These are phyloP conservation scores for Pichia nanzhaoensis DNA, from an alignment of 805 yeast genomes.

Conservation along the genomic window DNA sequence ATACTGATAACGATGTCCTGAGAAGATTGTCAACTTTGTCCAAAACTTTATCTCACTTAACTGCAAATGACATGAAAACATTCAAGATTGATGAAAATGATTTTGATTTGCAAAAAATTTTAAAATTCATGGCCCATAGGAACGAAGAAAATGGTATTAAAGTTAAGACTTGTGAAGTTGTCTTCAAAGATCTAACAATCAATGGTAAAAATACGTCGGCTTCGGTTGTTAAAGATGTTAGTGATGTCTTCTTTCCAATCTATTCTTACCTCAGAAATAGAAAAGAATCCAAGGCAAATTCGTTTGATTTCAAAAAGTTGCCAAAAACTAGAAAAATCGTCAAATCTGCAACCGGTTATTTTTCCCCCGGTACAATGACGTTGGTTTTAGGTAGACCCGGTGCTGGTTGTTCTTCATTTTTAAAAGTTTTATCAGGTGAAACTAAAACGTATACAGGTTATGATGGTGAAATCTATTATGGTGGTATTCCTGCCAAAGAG, in stretches of 20 bases:
- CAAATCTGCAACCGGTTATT: constrained; percentile 18
- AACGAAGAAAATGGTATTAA: constrained; percentile 40
- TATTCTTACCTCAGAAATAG: constrained; percentile 8
- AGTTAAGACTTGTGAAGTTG: constrained; percentile 37
- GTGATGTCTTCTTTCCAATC: constrained; percentile 37
- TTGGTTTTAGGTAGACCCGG: constrained; percentile 54
- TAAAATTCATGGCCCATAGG: constrained; percentile 33
- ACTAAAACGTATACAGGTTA: constrained; percentile 32
- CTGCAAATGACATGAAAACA: constrained; percentile 14
- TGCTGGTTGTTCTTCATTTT: constrained; percentile 56
- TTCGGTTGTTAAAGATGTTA: constrained; percentile 38
- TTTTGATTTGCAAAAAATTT: constrained; percentile 35
- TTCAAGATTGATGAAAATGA: constrained; percentile 21
- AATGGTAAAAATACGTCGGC: constrained; percentile 44
- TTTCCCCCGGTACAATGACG: constrained; percentile 47
- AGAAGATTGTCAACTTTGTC: constrained; percentile 8
- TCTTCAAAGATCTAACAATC: constrained; percentile 35
- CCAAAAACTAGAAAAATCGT: constrained; percentile 20
- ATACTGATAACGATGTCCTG: constrained; percentile 2
- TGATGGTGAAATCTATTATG: constrained; percentile 38
- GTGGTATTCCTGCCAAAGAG: constrained; percentile 41
- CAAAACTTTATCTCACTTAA: constrained; percentile 10
- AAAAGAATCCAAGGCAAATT: constrained; percentile 19
- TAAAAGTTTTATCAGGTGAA: constrained; percentile 41
- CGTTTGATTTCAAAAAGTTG: constrained; percentile 18